Evolutionary conservation across 495 filamentous ascomycete genomes (phyloP).

Genomic region (Neurospora intermedia): DNA sequence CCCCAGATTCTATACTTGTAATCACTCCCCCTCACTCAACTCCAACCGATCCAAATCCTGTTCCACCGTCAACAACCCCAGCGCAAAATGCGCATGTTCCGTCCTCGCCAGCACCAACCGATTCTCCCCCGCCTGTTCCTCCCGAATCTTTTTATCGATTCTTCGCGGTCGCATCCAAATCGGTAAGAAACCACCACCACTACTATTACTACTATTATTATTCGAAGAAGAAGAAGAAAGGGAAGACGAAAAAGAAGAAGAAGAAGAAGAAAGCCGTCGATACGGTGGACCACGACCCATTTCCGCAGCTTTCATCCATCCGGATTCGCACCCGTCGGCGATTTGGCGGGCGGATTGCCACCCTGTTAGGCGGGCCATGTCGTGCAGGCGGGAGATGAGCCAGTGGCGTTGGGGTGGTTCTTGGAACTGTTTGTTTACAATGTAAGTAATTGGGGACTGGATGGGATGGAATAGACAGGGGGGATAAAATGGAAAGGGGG

Average conservation of each 20-base stretch:
- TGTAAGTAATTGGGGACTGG: no score
- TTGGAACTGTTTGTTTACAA: no score
- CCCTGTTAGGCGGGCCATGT: slow-evolving; percentile 71
- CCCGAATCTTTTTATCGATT: slow-evolving; percentile 32
- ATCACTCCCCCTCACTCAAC: slow-evolving; percentile 14
- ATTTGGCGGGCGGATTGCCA: slow-evolving; percentile 77
- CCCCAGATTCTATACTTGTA: no score
- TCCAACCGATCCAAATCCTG: slow-evolving; percentile 40
- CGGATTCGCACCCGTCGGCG: slow-evolving; percentile 68
- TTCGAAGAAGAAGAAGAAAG: no score
- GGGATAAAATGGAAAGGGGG: no score
- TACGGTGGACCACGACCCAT: slow-evolving; percentile 70
- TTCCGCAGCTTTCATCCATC: slow-evolving; percentile 64
- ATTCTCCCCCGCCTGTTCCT: slow-evolving; percentile 22
- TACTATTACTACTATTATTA: slow-evolving; percentile 4
- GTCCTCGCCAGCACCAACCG: slow-evolving; percentile 34
- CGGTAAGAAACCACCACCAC: background rate
- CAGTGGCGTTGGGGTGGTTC: slow-evolving; percentile 62
- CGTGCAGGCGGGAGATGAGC: slow-evolving; percentile 59
- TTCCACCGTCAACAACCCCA: slow-evolving; percentile 42
- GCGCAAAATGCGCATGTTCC: slow-evolving; percentile 42
- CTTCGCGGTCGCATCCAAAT: slow-evolving; percentile 31
- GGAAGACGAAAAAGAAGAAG: no score
- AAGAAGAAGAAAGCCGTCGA: slow-evolving; percentile 20
- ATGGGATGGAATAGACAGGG: no score